Evolutionary conservation across 2,329 filamentous ascomycete genomes (phyloP).

Genomic region (Trichoderma sp.): DNA sequence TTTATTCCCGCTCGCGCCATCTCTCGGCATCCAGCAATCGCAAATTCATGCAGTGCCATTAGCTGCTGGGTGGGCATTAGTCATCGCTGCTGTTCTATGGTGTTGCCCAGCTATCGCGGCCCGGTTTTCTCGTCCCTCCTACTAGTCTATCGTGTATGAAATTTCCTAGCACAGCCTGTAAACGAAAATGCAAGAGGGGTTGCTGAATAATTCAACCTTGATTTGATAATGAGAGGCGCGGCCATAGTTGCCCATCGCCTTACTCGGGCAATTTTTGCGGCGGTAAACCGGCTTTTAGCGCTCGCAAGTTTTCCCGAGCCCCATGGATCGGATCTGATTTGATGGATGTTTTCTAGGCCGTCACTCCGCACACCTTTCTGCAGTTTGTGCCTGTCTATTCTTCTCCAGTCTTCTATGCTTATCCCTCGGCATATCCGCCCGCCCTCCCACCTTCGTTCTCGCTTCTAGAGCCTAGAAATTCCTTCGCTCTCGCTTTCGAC

Average conservation of each 20-base stretch:
- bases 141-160: too few relatives aligned
- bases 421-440: background rate
- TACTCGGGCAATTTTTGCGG: background rate
- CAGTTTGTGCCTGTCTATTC: background rate
- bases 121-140: background rate
- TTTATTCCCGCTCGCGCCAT: background rate
- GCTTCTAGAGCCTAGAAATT: background rate
- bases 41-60: background rate
- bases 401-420: background rate
- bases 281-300: background rate
- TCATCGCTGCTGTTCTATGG: background rate
- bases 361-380: background rate
- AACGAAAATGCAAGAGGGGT: background rate
- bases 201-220: conserved; percentile 6
- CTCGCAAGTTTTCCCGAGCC: background rate
- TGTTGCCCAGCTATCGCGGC: background rate
- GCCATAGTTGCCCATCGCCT: background rate
- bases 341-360: background rate
- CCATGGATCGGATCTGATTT: background rate
- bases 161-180: background rate
- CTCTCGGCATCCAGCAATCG: background rate
- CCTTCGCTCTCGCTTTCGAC: background rate
- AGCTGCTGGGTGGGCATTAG: background rate
- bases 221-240: background rate
- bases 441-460: background rate